These are phyloP conservation scores for Penicillium olsonii DNA, from an alignment of 2,329 filamentous ascomycete genomes.

Conservation along the genomic window DNA sequence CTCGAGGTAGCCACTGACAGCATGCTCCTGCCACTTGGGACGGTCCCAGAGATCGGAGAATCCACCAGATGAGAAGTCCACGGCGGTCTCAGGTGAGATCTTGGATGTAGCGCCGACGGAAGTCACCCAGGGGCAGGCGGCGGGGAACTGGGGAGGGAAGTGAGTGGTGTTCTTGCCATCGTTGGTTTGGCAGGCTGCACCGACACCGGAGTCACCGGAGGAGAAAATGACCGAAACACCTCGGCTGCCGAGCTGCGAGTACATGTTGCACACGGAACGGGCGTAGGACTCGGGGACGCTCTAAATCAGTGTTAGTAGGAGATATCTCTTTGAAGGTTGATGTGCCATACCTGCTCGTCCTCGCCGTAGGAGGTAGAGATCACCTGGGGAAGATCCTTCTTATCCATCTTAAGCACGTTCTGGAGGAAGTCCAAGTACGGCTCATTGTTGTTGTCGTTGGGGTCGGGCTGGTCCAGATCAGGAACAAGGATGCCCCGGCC, in stretches of 20 bases:
- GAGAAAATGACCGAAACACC: constrained; percentile 53
- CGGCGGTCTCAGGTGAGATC: constrained; percentile 40
- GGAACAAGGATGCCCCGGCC: constrained; percentile 50
- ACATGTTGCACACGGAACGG: constrained; percentile 44
- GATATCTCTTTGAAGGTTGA: neutral
- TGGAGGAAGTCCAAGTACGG: constrained; percentile 44
- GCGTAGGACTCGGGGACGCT: constrained; percentile 41
- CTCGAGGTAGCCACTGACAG: constrained; percentile 38
- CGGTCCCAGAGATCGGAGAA: constrained; percentile 42
- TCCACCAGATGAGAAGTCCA: constrained; percentile 45
- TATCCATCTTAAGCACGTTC: constrained; percentile 31
- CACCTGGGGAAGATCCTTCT: constrained; percentile 37
- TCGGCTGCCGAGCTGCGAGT: constrained; percentile 53
- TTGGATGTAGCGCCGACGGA: constrained; percentile 45
- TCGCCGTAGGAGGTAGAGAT: constrained; percentile 46
- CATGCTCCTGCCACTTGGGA: constrained; percentile 36
- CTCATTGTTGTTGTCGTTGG: constrained; percentile 49
- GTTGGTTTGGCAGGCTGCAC: constrained; percentile 34
- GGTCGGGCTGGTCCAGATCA: constrained; percentile 49
- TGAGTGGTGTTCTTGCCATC: constrained; percentile 39
- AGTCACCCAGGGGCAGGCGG: constrained; percentile 42
- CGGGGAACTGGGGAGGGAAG: constrained; percentile 47
- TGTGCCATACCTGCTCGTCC: constrained; percentile 37
- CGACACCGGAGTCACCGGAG: constrained; percentile 53
- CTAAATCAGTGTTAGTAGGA: constrained; percentile 16